Percentiles rank a stretch among this genome's conserved stretches.
phyloP scores from a whole-genome alignment of 2,329 filamentous ascomycete genomes.

The Pseudogymnoascus sp. region DNA sequence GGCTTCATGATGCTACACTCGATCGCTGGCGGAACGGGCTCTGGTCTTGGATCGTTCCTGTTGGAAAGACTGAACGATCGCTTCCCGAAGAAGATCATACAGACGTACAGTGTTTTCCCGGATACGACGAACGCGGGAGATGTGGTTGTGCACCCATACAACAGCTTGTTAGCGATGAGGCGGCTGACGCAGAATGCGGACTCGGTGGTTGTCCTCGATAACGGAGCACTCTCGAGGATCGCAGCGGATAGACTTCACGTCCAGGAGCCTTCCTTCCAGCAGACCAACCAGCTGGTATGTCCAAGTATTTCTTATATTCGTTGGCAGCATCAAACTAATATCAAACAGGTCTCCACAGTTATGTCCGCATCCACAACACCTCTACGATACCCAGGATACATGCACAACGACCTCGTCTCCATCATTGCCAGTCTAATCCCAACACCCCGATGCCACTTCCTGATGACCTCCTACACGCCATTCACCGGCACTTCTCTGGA shows the following conservation, averaged over 20 bases:
- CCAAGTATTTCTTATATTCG: background rate
- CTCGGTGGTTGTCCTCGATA: conserved; percentile 94
- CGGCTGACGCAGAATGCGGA: conserved; percentile 92
- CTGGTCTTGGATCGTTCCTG: conserved; percentile 88
- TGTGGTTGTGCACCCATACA: conserved; percentile 97
- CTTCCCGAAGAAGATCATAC: conserved; percentile 97
- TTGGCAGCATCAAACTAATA: background rate
- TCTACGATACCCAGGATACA: conserved; percentile 93
- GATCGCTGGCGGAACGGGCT: conserved; percentile 93
- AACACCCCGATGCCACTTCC: conserved; percentile 92
- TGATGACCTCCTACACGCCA: conserved; percentile 96
- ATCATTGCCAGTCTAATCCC: conserved; percentile 94
- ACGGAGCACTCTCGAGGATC: conserved; percentile 86
- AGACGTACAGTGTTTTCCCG: conserved; percentile 97
- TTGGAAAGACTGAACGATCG: conserved; percentile 93
- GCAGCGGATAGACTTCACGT: conserved; percentile 91
- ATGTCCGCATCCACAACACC: conserved; percentile 98
- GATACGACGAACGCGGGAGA: conserved; percentile 80
- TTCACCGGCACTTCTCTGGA: conserved; percentile 96
- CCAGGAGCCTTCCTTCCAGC: conserved; percentile 89
- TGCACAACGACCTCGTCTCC: conserved; percentile 98
- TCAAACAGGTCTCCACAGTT: conserved; percentile 71
- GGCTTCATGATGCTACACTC: conserved; percentile 99
- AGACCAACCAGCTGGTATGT: conserved; percentile 85
- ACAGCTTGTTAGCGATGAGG: conserved; percentile 86